Evolutionary conservation across 306 rosid genomes (phyloP).

Genomic region (Prunus davidiana): DNA sequence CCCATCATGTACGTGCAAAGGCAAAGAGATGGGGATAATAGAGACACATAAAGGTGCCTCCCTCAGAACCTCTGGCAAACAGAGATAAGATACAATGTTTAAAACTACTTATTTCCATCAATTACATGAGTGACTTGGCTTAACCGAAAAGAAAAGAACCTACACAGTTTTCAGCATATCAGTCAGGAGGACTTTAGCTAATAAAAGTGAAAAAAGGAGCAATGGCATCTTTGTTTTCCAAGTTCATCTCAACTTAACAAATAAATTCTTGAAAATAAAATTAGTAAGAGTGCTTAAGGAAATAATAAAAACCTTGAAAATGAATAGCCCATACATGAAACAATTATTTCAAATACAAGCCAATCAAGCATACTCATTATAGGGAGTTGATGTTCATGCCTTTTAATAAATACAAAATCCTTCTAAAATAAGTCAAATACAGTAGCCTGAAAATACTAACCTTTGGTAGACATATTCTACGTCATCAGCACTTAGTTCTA

Average conservation of each 20-base stretch:
- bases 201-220: no score
- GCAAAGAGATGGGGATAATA: not conserved
- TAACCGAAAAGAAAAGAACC: no score
- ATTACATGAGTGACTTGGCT: no score
- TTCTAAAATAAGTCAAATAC: not conserved
- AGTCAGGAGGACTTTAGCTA: no score
- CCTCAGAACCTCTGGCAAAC: no score
- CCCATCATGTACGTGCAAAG: not conserved
- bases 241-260: not conserved
- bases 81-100: no score
- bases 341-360: no score
- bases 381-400: not conserved
- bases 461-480: slow-evolving; percentile 92
- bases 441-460: slow-evolving; percentile 29
- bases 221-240: not conserved
- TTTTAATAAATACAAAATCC: not conserved
- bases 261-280: not conserved
- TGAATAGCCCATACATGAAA: no score
- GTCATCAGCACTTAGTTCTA: slow-evolving; percentile 91
- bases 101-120: no score
- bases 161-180: no score
- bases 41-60: not conserved
- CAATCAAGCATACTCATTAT: not conserved
- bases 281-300: not conserved
- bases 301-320: not conserved